Evolutionary conservation across 108 stramenopile species (phyloP).

Genomic region (Cyclotella atomus): DNA sequence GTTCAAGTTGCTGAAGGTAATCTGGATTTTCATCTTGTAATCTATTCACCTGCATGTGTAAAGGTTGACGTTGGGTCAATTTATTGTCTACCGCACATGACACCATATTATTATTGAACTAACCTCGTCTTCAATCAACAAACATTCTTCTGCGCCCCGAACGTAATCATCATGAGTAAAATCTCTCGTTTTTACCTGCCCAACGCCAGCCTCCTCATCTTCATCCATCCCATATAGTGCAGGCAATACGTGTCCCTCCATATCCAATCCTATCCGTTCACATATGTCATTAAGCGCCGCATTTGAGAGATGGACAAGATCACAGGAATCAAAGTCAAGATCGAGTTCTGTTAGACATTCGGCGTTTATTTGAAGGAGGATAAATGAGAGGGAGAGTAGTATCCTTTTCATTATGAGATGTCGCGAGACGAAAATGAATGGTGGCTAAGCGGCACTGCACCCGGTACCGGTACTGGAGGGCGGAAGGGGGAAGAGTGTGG

Average conservation of each 20-base stretch:
- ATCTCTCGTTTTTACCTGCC: background rate
- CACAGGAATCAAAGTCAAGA: constrained; percentile 35
- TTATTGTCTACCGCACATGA: no score
- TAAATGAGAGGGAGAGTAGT: background rate
- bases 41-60: constrained; percentile 16
- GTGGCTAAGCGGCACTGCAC: no score
- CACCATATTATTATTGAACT: background rate
- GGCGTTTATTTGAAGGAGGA: background rate
- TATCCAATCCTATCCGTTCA: constrained; percentile 45
- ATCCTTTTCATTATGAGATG: background rate
- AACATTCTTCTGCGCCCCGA: constrained; percentile 43
- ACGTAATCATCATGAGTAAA: constrained; percentile 42
- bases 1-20: constrained; percentile 30
- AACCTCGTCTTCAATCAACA: constrained; percentile 49
- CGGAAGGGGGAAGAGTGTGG: no score
- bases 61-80: no score
- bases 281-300: constrained; percentile 39
- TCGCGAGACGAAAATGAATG: no score
- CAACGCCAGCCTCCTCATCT: constrained; percentile 8
- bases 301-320: constrained; percentile 27
- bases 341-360: constrained; percentile 36
- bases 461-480: no score
- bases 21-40: constrained; percentile 37
- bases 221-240: constrained; percentile 17
- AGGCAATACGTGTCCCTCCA: constrained; percentile 40